Conservation (phyloP, 2,329 filamentous ascomycete species). For the Monilinia fructicola region DNA sequence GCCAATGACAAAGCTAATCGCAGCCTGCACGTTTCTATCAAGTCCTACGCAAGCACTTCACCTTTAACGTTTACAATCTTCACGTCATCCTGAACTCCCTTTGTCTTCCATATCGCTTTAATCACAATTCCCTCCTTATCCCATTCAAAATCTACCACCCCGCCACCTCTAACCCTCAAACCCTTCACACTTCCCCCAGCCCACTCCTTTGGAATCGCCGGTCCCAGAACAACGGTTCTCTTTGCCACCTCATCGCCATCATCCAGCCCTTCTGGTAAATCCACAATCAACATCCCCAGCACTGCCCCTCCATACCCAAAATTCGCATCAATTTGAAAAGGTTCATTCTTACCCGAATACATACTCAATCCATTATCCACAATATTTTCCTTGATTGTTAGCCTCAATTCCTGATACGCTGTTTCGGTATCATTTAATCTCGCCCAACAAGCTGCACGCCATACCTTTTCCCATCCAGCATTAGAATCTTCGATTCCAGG, state of each 20-base stretch:
- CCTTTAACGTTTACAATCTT: conserved; percentile 6
- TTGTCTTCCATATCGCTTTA: not conserved
- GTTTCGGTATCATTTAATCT: conserved; percentile 51
- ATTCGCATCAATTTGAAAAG: conserved; percentile 62
- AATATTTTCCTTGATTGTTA: conserved; percentile 51
- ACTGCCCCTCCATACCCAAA: conserved; percentile 53
- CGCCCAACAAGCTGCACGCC: conserved; percentile 58
- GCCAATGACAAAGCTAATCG: not conserved
- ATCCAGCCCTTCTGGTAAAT: conserved; percentile 43
- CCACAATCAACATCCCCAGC: conserved; percentile 53
- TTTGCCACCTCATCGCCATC: conserved; percentile 27
- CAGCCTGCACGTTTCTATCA: not conserved
- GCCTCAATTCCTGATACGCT: conserved; percentile 51
- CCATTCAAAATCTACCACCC: conserved; percentile 48
- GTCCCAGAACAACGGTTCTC: conserved; percentile 45
- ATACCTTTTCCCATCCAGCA: conserved; percentile 58
- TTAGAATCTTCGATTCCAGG: conserved; percentile 51
- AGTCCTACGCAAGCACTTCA: not conserved
- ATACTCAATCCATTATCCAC: conserved; percentile 52
- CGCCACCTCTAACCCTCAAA: conserved; percentile 47
- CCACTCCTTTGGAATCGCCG: conserved; percentile 50
- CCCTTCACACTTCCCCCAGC: conserved; percentile 47
- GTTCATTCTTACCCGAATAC: conserved; percentile 48
- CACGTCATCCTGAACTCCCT: not conserved
- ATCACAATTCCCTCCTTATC: conserved; percentile 31